Evolutionary conservation across 176 grass and related monocot genomes (phyloP), one percentile per base, ranked within the genome.

Genomic region (Bonia amplexicaulis): DNA sequence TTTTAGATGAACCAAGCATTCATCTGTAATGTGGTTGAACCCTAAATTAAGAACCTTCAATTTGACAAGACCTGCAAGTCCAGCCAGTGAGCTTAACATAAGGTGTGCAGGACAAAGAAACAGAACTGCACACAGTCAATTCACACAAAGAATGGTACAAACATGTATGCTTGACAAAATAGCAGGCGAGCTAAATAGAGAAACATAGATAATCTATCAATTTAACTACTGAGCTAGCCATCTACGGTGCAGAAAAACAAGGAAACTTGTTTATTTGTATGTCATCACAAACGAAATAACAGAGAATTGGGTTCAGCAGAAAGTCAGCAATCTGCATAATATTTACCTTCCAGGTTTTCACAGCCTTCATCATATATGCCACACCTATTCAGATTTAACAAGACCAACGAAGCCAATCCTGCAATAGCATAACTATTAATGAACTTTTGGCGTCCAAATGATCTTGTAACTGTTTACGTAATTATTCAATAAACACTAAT

Each of bases 1-100:
- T 92, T 90, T 87, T 78, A 95, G 69, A 75, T 99, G 91, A 89
- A 92, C 82, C 85, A 99, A 88, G 80, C 91, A 94, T 19, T 88
- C 84, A 86, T 94, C 86, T 52, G 91, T 94, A 76, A 99, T 96
- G 62, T 85, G 71, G 88, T 96, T 99, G 88, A 92, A 99, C 27
- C 96, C 91, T 84, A 99, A 90, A 90, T 90, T 90, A 78, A 89
- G 88, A 78, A 89, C 64, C 75, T 93, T 94, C 82, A 97, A 86
- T 76, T 86, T 97, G 41, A 60, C 72, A 90, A 87, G 81, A 81
- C 82, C 90, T 95, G 88, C 46, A 88, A 79, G 31, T 7, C 33
- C 20, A 80, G 13, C 27, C 15, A 51, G 54, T 44, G 37, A 85
- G 55, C 31, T 57, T 69, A 88, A 74, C 12, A 80, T 61, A 69